Evolutionary conservation across 345 rosid species (phyloP).

Genomic region (Luvunga scandens): DNA sequence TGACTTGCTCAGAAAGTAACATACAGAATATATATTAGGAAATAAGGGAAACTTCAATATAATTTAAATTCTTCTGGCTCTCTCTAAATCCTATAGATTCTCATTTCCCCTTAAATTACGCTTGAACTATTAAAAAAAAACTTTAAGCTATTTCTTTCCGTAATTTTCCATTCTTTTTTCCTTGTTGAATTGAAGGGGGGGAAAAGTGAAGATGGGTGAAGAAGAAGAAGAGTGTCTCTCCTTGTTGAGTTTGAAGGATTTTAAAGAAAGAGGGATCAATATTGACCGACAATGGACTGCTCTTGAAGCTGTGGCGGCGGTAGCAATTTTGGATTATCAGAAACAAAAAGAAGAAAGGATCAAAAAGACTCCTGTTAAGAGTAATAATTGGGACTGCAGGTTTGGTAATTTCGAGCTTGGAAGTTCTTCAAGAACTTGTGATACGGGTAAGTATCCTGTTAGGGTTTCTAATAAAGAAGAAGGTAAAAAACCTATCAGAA

Average conservation of each 20-base stretch:
- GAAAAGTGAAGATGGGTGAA: neutral
- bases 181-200: neutral
- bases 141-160: neutral
- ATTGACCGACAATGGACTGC: neutral
- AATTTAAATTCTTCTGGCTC: neutral
- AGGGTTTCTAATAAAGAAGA: neutral
- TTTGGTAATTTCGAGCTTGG: neutral
- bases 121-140: too few relatives aligned
- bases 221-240: neutral
- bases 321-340: neutral
- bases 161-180: neutral
- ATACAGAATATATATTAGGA: too few relatives aligned
- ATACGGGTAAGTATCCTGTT: neutral
- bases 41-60: neutral
- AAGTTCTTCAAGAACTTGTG: neutral
- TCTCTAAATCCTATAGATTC: neutral
- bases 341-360: neutral
- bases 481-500: neutral
- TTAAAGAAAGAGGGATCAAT: neutral
- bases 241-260: neutral
- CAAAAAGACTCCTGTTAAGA: neutral
- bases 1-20: too few relatives aligned
- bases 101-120: neutral
- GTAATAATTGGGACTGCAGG: neutral
- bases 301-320: neutral